A percentile compares a stretch with the other conserved stretches of the same genome.
These are phyloP conservation scores for Albatrellus ellisii DNA, from an alignment of 768 basidiomycete species.

Conservation along the genomic window DNA sequence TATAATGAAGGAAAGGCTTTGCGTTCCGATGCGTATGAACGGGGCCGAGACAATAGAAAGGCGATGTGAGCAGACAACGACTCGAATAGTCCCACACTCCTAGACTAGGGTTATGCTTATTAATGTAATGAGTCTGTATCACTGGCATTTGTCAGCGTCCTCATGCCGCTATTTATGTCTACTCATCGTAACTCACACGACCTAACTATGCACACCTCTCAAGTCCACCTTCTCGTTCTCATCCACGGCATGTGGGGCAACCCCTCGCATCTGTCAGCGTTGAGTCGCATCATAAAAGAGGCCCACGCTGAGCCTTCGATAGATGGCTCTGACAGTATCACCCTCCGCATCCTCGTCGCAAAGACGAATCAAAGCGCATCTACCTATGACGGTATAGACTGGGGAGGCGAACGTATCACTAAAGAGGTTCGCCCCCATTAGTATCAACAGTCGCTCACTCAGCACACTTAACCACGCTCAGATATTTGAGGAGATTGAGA, in stretches of 20 bases:
- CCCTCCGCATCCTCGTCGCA: constrained; percentile 50
- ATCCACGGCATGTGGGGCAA: constrained; percentile 75
- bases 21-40: no score
- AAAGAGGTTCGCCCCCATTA: constrained; percentile 43
- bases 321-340: constrained; percentile 23
- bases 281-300: constrained; percentile 39
- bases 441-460: not conserved
- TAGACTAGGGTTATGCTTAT: no score
- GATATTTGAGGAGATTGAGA: constrained; percentile 43
- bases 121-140: no score
- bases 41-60: no score
- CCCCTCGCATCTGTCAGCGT: constrained; percentile 47
- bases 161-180: not conserved
- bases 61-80: no score
- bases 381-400: constrained; percentile 78
- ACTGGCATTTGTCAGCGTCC: no score
- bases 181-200: not conserved
- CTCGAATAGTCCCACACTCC: no score
- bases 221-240: constrained; percentile 19
- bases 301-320: constrained; percentile 19
- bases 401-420: constrained; percentile 71
- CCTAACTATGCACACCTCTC: not conserved
- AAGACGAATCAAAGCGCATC: constrained; percentile 50
- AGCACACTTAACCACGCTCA: constrained; percentile 15
- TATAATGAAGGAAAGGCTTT: no score